phyloP scores from a whole-genome alignment of 768 basidiomycete species.

The Leucocoprinus birnbaumii region DNA sequence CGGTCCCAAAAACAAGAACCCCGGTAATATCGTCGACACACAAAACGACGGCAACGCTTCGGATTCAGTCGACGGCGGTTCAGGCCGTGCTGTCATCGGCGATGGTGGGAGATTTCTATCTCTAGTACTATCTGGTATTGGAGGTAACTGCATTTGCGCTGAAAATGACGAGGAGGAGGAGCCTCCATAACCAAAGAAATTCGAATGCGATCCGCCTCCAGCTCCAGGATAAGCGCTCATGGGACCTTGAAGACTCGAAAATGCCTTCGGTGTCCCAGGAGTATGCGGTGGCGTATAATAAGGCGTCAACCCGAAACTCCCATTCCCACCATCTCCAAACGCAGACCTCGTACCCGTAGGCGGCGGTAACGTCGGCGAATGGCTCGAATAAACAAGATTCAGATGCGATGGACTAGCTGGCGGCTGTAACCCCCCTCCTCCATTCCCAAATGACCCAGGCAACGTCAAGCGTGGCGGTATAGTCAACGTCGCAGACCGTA shows the following conservation, averaged over 20 bases:
- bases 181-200: constrained; percentile 15
- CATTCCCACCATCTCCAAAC: constrained; percentile 8
- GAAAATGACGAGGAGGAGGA: too few species aligned
- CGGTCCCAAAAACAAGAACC: constrained; percentile 89
- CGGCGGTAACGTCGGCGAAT: constrained; percentile 33
- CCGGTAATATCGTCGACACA: constrained; percentile 90
- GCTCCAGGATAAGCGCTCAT: constrained; percentile 6
- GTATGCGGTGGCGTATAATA: constrained; percentile 55
- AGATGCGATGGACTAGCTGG: constrained; percentile 59
- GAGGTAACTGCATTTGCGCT: background rate
- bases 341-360: background rate
- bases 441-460: constrained; percentile 18
- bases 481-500: constrained; percentile 55
- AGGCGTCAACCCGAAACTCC: constrained; percentile 29
- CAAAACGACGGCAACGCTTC: constrained; percentile 63
- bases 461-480: constrained; percentile 44
- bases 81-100: constrained; percentile 64
- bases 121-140: background rate
- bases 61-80: constrained; percentile 53
- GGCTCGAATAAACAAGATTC: constrained; percentile 55
- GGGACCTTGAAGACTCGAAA: constrained; percentile 6
- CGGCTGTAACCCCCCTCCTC: constrained; percentile 24
- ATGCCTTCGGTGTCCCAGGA: constrained; percentile 42
- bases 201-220: background rate
- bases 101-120: constrained; percentile 40